Evolutionary conservation across 345 rosid species (phyloP).

Genomic region (Citrus maxima): DNA sequence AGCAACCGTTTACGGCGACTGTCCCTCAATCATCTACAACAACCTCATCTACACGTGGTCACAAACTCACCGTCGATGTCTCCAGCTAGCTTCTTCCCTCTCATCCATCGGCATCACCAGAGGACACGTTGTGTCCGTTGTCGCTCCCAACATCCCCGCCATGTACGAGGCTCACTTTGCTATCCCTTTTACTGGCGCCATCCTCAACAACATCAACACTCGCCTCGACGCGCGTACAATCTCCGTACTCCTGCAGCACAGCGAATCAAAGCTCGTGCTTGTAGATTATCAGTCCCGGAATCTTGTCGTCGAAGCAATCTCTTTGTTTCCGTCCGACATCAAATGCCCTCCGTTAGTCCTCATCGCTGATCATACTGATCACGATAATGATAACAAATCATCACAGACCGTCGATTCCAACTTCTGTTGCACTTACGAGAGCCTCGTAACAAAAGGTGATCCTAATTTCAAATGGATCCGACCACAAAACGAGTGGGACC

Average conservation of each 20-base stretch:
- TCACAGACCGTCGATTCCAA: constrained; percentile 8
- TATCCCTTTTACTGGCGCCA: constrained; percentile 74
- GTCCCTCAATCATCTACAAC: constrained; percentile 55
- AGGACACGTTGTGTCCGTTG: constrained; percentile 65
- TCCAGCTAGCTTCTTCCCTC: constrained; percentile 70
- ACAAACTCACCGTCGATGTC: constrained; percentile 67
- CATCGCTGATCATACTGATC: constrained; percentile 33
- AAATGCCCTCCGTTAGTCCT: constrained; percentile 48
- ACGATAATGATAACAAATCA: constrained; percentile 11
- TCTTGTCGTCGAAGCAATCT: constrained; percentile 49
- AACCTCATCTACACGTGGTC: constrained; percentile 64
- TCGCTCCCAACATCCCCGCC: constrained; percentile 67
- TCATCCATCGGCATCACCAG: constrained; percentile 40
- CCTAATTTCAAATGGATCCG: constrained; percentile 46
- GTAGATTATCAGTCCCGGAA: constrained; percentile 49
- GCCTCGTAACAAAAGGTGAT: constrained; percentile 48
- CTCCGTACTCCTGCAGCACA: constrained; percentile 62
- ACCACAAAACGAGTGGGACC: constrained; percentile 64
- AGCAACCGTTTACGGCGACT: constrained; percentile 73
- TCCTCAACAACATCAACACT: constrained; percentile 78
- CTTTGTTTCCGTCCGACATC: constrained; percentile 26
- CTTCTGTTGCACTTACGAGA: constrained; percentile 45
- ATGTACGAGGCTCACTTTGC: constrained; percentile 95
- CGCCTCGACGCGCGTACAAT: constrained; percentile 79
- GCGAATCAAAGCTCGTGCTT: constrained; percentile 60